Conservation (phyloP, 2,329 filamentous ascomycete species). For the Bisporella sp. region DNA sequence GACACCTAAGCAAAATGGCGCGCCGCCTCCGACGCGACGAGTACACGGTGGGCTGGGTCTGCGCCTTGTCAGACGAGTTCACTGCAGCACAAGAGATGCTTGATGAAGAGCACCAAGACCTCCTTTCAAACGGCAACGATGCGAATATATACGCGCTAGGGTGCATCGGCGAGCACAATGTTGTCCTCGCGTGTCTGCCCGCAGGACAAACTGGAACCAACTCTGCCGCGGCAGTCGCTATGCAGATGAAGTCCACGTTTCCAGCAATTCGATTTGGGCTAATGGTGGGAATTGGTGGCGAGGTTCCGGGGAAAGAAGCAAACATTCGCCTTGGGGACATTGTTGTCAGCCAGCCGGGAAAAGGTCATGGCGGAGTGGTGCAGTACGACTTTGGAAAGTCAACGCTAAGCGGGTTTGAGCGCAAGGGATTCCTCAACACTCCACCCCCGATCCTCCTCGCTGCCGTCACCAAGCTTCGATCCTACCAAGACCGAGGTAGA, state of each 20-base stretch:
- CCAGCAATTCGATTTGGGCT: conserved; percentile 29
- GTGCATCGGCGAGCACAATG: conserved; percentile 25
- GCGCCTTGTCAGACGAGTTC: conserved; percentile 14
- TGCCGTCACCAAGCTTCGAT: conserved; percentile 5
- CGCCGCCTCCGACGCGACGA: conserved; percentile 2
- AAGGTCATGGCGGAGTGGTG: conserved; percentile 12
- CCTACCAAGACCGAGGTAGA: background rate
- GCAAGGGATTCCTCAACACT: conserved; percentile 8
- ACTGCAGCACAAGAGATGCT: conserved; percentile 17
- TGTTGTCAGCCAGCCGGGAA: conserved; percentile 9
- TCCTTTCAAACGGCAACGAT: conserved; percentile 8
- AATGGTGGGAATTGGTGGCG: conserved; percentile 35
- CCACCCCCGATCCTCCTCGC: conserved; percentile 9
- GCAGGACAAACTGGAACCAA: conserved; percentile 27
- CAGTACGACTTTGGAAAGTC: conserved; percentile 19
- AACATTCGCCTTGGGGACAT: conserved; percentile 2
- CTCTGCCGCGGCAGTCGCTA: conserved; percentile 26
- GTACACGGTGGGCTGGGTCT: conserved; percentile 23
- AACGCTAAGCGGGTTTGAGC: conserved; percentile 1
- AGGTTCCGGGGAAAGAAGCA: conserved; percentile 5
- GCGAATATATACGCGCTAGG: conserved; percentile 21
- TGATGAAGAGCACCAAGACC: conserved; percentile 10
- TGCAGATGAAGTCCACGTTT: conserved; percentile 27
- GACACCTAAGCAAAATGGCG: too few species aligned
- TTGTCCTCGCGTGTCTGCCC: conserved; percentile 26